Evolutionary conservation across 768 basidiomycete genomes (phyloP), one percentile per base, ranked within the genome.

Genomic region (Pulveroboletus ravenelii): DNA sequence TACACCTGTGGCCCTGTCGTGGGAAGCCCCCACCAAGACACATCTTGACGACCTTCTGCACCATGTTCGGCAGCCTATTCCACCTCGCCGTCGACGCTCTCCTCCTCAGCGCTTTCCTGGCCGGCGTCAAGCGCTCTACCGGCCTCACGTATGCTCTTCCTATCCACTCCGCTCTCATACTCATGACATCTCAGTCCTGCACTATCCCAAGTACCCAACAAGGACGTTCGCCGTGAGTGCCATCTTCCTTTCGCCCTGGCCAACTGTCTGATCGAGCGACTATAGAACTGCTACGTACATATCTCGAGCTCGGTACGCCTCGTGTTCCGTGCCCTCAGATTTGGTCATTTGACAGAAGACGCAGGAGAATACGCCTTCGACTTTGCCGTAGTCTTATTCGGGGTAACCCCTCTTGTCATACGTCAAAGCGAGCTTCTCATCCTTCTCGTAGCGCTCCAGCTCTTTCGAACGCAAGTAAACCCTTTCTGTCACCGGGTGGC

Each of bases 351-450:
- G 2, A 60, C 48, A 20, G 25, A 6, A 3, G 10, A 2, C 20
- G 23, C 63, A 89, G 89, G 89, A 41, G 90, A 93, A 71, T 93
- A 93, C 61, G 72, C 76, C 5, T 92, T 89, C 60, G 91, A 93
- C 70, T 89, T 93, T 61, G 86, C 87, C 10, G 80, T 92, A 9
- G 91, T 93, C 25, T 62, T 93, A 45, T 78, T 87, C 39, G 89
- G 91, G 66, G 90, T 93, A 68, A 36, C 54, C 34, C 45, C 18
- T 34, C 35, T 34, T 40, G 31, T 48, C 52, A 34, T 36, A 27
- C 47, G 25, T 27, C 38, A 14, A 20, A 30, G 27, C 48, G 20
- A 18, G n/a, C 18, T 44, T 50, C 45, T 63, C 1, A 52, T 17
- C 29, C 29, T 17, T 36, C 13, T 6, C 39, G 20, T 61, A 90